Base-by-base conservation (phyloP, 495 filamentous ascomycete species). In the Lepidopterella palustris region DNA sequence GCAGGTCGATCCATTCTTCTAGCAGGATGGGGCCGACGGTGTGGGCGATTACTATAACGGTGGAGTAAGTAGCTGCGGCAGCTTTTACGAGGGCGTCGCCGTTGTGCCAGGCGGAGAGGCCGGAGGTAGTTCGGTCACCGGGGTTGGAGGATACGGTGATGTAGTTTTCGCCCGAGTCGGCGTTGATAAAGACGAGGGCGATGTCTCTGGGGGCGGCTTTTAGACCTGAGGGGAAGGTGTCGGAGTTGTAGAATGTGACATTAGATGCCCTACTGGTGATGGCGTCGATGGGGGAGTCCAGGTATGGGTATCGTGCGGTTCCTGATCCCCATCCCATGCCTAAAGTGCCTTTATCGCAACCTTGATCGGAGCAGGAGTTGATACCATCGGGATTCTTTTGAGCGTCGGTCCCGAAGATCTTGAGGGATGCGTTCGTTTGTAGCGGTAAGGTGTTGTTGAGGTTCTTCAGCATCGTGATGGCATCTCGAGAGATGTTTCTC, bases 111-210 rank as follows among this genome's bases (percentile, higher is more conserved):
- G 83, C 81, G 18, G 81, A 68, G 0, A 90, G 74, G 10, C 82
- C 83, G 27, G 74, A 72, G 0, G 61, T 62, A 39, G 79, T 82
- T 5, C 88, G 82, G 69, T 92, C 88, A 9, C 88, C 88, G 29
- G 82, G 78, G 68, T 88, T 88, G 48, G 76, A 75, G 45, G 91
- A 85, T 24, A 89, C 87, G 0, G 82, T 88, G 60, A 86, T 80
- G 58, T 78, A 84, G 69, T 87, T 87, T 71, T 92, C 88, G 5
- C 88, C 88, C 0, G 85, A 79, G 67, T 90, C 87, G 4, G 87
- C 81, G 51, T 75, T 82, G 55, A 81, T 77, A 61, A 82, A 82
- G n/a, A 82, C 77, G 18, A 82, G 57, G 5, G 78, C 78, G 23
- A 75, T 73, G 45, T 80, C 78, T 5, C 68, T 55, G 5, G 73